Evolutionary conservation across 2,329 filamentous ascomycete genomes (phyloP).

Genomic region (Raffaelea ambrosiae): DNA sequence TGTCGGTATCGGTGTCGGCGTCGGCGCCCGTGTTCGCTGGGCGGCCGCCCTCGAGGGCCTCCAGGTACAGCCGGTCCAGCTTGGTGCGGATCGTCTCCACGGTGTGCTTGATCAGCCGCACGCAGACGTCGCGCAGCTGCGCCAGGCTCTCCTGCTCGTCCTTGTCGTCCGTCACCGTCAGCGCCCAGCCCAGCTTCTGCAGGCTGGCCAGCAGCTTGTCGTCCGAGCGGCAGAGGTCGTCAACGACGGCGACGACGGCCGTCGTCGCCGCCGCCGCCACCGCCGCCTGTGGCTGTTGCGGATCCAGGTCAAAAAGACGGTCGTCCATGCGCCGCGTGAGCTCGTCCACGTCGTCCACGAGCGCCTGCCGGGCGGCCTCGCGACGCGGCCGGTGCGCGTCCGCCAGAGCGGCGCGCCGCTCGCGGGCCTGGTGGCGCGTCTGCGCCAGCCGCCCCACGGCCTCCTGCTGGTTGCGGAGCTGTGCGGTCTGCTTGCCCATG

Average conservation of each 20-base stretch:
- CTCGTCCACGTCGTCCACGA: constrained; percentile 36
- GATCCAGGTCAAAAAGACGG: no score
- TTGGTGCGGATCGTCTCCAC: constrained; percentile 46
- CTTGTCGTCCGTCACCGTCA: constrained; percentile 33
- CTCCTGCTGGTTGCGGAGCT: constrained; percentile 52
- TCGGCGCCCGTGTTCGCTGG: constrained; percentile 3
- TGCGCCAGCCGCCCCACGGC: constrained; percentile 46
- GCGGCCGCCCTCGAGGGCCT: constrained; percentile 27
- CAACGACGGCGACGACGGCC: constrained; percentile 31
- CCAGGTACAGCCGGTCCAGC: constrained; percentile 47
- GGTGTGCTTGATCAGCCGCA: constrained; percentile 47
- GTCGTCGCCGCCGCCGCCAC: constrained; percentile 43
- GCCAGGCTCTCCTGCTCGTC: constrained; percentile 45
- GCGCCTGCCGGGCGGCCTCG: constrained; percentile 30
- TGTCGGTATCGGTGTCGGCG: constrained; percentile 15
- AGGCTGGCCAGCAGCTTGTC: constrained; percentile 57
- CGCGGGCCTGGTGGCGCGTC: constrained; percentile 22
- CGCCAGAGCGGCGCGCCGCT: constrained; percentile 26
- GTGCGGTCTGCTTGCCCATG: constrained; percentile 56
- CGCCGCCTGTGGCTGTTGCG: constrained; percentile 32
- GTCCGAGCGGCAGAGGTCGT: constrained; percentile 47
- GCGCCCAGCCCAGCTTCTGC: constrained; percentile 56
- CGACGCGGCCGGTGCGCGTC: constrained; percentile 27
- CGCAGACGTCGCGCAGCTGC: constrained; percentile 50
- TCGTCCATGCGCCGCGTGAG: constrained; percentile 29